phyloP scores from a whole-genome alignment of 331 rosid genomes.

The Malus hybrid region DNA sequence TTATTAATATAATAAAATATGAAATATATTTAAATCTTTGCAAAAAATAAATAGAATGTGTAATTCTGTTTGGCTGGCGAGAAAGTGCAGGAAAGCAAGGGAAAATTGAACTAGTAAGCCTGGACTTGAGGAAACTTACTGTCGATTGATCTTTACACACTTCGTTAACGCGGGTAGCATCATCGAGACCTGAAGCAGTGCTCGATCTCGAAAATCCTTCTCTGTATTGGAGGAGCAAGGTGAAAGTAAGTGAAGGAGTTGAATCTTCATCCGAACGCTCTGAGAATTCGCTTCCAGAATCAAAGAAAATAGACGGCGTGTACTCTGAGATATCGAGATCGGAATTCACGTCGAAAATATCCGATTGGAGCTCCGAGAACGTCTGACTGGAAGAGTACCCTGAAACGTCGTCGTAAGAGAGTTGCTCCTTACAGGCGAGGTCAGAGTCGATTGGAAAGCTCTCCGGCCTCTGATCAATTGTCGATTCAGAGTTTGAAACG shows the following conservation, averaged over 20 bases:
- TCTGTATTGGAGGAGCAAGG: constrained; percentile 51
- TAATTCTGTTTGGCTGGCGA: not conserved
- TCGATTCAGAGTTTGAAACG: constrained; percentile 44
- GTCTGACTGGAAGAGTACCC: constrained; percentile 44
- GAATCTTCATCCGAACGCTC: constrained; percentile 50
- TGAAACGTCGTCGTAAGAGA: constrained; percentile 44
- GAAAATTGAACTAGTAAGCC: not conserved
- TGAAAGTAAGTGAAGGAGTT: constrained; percentile 54
- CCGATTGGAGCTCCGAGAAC: constrained; percentile 49
- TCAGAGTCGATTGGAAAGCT: constrained; percentile 30
- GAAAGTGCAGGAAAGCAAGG: not conserved
- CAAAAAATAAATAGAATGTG: no score
- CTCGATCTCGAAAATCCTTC: constrained; percentile 35
- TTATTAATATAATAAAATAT: not conserved
- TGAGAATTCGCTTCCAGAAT: constrained; percentile 86
- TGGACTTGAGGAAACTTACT: constrained; percentile 29
- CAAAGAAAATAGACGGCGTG: constrained; percentile 46
- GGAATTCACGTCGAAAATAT: constrained; percentile 38
- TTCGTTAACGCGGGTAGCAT: constrained; percentile 21
- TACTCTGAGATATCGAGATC: constrained; percentile 52
- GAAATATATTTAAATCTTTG: no score
- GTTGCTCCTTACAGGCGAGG: constrained; percentile 67
- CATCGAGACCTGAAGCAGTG: constrained; percentile 7
- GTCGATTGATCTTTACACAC: constrained; percentile 24
- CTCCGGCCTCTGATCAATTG: constrained; percentile 32